Percentiles rank a stretch among this genome's conserved stretches.
phyloP scores from a whole-genome alignment of 2,329 filamentous ascomycete genomes.

The Coniochaeta ligniaria region DNA sequence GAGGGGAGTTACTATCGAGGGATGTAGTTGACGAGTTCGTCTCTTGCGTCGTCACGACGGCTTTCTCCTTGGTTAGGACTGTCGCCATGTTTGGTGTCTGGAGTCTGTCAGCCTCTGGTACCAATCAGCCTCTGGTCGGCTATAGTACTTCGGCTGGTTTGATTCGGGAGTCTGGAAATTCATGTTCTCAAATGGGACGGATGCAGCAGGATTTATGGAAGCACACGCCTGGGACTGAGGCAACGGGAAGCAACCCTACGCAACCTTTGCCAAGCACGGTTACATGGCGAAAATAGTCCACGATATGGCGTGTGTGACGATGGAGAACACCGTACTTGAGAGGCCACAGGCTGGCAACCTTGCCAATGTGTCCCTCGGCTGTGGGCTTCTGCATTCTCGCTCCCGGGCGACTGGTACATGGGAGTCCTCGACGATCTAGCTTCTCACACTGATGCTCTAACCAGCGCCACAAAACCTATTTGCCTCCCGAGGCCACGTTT shows the following conservation, averaged over 20 bases:
- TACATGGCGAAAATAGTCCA: background rate
- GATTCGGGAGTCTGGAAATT: background rate
- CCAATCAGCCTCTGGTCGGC: background rate
- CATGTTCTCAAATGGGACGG: background rate
- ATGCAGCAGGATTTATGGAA: background rate
- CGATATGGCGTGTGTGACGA: background rate
- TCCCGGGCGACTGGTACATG: background rate
- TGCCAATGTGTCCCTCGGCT: background rate
- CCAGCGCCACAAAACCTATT: background rate
- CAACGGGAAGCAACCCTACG: background rate
- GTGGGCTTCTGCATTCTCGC: background rate
- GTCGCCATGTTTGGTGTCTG: constrained; percentile 19
- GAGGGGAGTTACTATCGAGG: constrained; percentile 10
- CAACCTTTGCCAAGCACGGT: background rate
- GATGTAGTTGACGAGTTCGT: constrained; percentile 10
- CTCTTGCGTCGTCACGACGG: constrained; percentile 5
- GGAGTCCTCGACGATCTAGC: background rate
- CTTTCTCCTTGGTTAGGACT: constrained; percentile 12
- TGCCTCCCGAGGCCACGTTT: background rate
- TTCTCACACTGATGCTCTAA: background rate
- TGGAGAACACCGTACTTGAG: background rate
- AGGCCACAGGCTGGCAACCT: background rate
- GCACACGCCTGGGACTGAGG: background rate
- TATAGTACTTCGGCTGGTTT: background rate
- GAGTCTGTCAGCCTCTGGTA: too few species aligned